Evolutionary conservation across 805 yeast genomes (phyloP), one percentile per base, ranked within the genome.

Genomic region (Starmerella bacillaris): DNA sequence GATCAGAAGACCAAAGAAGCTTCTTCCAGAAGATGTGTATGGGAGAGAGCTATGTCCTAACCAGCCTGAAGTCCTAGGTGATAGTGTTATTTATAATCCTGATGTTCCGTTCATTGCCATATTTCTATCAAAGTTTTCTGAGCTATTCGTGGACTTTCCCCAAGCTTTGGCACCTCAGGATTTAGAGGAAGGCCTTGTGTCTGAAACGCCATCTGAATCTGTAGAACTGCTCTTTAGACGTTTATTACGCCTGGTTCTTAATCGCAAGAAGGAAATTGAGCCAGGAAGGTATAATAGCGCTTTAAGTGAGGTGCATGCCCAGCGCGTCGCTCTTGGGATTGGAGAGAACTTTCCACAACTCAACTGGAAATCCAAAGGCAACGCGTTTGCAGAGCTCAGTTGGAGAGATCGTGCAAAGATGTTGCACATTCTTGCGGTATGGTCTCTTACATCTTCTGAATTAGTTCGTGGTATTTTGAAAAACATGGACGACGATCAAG

Each of bases 231-330:
- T 46, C 8, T 50, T 58, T 31, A 35, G 59, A 35, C 44, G 60
- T 15, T 44, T 57, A 22, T 44, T 60, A 27, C 48, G 51, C 11
- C 49, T 58, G 4, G 55, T 54, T 12, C 45, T 60, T 20, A 60
- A 60, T 40, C 53, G 65, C 31, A 59, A 59, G 36, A 59, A 60
- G 40, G 54, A 51, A 20, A 49, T 60, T 33, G 64, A 60, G 46
- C 43, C 46, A 5, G 59, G 56, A 7, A 43, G 48, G 27, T 60
- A 53, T 38, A 40, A 42, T 15, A 45, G 60, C 12, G 60, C 64
- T 4, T 42, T 61, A 18, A 60, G 57, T 21, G 64, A 61, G 40
- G 48, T 58, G 5, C 51, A 55, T 18, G 35, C 49, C 6, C 45
- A 39, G 27, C 43, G 52, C 8, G 35, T 47, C 8, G 27, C 44